phyloP scores from a whole-genome alignment of 2,329 filamentous ascomycete genomes.

The Colletotrichum tofieldiae region DNA sequence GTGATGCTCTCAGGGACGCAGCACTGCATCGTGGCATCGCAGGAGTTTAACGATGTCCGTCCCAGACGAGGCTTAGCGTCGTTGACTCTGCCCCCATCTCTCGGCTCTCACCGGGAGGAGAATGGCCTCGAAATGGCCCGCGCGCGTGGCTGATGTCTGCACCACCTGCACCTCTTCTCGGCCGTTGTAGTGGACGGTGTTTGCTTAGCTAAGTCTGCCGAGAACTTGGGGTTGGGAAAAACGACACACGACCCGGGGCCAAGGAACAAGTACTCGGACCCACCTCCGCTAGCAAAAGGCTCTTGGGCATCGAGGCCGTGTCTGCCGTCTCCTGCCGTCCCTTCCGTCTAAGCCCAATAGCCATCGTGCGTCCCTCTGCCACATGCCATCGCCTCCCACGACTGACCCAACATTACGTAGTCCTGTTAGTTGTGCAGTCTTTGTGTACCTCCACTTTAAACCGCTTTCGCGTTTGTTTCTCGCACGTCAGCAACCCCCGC shows the following conservation, averaged over 20 bases:
- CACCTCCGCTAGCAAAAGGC: conserved; percentile 36
- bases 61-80: conserved; percentile 12
- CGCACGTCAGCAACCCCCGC: conserved; percentile 32
- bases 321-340: conserved; percentile 32
- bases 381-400: conserved; percentile 30
- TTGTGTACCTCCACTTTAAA: conserved; percentile 23
- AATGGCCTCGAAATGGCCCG: conserved; percentile 12
- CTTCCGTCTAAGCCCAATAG: conserved; percentile 42
- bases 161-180: background rate
- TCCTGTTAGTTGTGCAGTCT: conserved; percentile 21
- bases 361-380: conserved; percentile 12
- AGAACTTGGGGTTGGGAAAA: background rate
- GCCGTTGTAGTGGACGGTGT: background rate
- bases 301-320: conserved; percentile 37
- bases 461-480: conserved; percentile 24
- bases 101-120: conserved; percentile 34
- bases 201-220: background rate
- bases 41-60: background rate
- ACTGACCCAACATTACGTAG: conserved; percentile 37
- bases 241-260: background rate
- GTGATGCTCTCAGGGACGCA: background rate
- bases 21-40: conserved; percentile 13
- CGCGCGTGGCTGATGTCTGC: conserved; percentile 18
- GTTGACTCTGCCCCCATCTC: background rate
- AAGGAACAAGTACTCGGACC: conserved; percentile 27